Percentiles rank a stretch among this genome's conserved stretches.
phyloP scores from a whole-genome alignment of 1,284 basidiomycete genomes.

The Naganishia liquefaciens region DNA sequence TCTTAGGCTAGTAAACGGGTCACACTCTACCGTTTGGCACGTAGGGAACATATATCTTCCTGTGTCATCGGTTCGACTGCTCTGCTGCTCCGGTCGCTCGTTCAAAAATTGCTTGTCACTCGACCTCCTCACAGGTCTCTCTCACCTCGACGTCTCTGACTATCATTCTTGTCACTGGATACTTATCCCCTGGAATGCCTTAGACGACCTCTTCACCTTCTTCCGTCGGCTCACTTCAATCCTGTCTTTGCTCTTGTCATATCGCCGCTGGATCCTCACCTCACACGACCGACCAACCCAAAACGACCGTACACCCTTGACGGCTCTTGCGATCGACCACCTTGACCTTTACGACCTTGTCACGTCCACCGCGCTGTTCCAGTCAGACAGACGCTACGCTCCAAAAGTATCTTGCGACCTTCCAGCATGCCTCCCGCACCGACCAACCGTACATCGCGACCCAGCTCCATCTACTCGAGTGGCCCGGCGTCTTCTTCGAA shows the following conservation, averaged over 20 bases:
- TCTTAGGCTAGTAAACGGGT: slow-evolving; percentile 12
- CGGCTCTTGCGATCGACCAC: slow-evolving; percentile 23
- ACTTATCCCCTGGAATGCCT: slow-evolving; percentile 14
- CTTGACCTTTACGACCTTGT: slow-evolving; percentile 5
- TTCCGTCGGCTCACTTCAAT: slow-evolving; percentile 24
- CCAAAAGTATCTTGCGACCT: slow-evolving; percentile 4
- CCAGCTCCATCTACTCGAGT: slow-evolving; percentile 42
- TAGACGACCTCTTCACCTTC: slow-evolving; percentile 22
- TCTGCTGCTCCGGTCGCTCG: slow-evolving; percentile 9
- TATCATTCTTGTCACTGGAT: slow-evolving; percentile 10
- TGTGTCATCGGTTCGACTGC: slow-evolving; percentile 24
- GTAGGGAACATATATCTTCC: slow-evolving; percentile 25
- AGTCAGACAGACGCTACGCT: slow-evolving; percentile 11
- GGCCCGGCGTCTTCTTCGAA: slow-evolving; percentile 38
- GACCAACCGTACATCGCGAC: slow-evolving; percentile 45
- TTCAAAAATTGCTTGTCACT: slow-evolving; percentile 20
- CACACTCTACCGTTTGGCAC: slow-evolving; percentile 20
- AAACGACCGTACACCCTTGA: slow-evolving; percentile 28
- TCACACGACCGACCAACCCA: not conserved
- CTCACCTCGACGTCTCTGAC: slow-evolving; percentile 5
- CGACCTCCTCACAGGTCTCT: slow-evolving; percentile 7
- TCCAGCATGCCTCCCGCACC: slow-evolving; percentile 47
- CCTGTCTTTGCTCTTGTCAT: slow-evolving; percentile 27
- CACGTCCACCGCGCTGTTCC: slow-evolving; percentile 2
- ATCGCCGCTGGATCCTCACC: slow-evolving; percentile 1